Evolutionary conservation across 306 rosid species (phyloP), one percentile per base, ranked within the genome.

Genomic region (Pyrus communis): DNA sequence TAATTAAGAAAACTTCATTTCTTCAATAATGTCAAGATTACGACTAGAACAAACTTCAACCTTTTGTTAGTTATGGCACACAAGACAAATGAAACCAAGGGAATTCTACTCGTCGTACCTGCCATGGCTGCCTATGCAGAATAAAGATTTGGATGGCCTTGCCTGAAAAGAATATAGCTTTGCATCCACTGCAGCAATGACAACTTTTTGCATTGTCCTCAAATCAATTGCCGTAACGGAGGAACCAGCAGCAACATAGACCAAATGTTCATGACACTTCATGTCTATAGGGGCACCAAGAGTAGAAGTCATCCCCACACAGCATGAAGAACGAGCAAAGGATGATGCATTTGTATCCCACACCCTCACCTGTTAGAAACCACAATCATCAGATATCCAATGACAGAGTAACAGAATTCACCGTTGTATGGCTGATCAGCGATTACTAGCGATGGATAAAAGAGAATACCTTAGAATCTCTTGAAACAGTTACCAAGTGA

Each of bases 221-320:
- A 91, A 78, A 85, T 93, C 98, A 75, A 93, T 74, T 33, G 86
- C 89, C 64, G 78, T 62, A 60, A 93, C 89, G 54, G 92, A 84
- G 80, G 93, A 82, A 75, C 96, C 89, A 80, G 92, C 70, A 69
- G 91, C 96, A 68, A 86, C 85, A 82, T 87, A 91, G 75, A 91
- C 60, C 81, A 93, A 62, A 8, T 96, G 81, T 69, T 93, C 98
- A 70, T 91, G 89, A 81, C 98, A 89, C 86, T 84, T 90, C 80
- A 93, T 79, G 87, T 81, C 81, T 54, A 89, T 45, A 55, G 97
- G 91, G 54, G 79, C 58, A 25, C 92, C 96, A 33, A 78, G 81
- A 84, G 88, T 51, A 77, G 90, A 80, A 58, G 93, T 81, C 93
- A 79, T 88, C 73, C 98, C 98, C 78, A 91, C 98, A 65, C 96